Evolutionary conservation across 805 yeast species (phyloP), one percentile per base, ranked within the genome.

Genomic region (Lachancea sp.): DNA sequence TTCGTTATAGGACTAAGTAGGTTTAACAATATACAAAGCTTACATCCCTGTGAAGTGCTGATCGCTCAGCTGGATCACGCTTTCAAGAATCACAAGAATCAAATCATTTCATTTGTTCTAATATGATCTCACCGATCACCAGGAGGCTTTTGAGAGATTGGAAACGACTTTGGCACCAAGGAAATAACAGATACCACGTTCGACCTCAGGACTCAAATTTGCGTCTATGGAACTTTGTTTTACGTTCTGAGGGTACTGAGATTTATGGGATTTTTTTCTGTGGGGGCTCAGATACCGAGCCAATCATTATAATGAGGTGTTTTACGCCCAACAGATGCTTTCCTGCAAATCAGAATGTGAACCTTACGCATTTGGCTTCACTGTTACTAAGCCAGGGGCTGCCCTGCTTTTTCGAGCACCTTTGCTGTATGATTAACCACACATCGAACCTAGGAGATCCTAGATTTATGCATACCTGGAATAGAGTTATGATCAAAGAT

Each of bases 131-230:
- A 12, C 32, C 47, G 9, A 31, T 60, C 19, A 52, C 59, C 5
- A 55, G 57, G 40, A 52, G 45, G 34, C 40, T 61, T 13, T 42
- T 61, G 12, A 45, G 60, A 45, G 65, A 60, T 13, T 61, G 65
- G 65, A 61, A 59, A 36, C 40, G 44, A 28, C 28, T 60, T 2
- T 22, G 24, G 29, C 45, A 39, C 31, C 37, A 35, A 25, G 31
- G 28, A n/a, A 38, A 43, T 6, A 34, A 29, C 8, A 25, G 43
- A 13, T 60, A 40, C 36, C 41, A 48, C 41, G 36, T 60, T 20
- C 52, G 49, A 36, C 65, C 65, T 20, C 63, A 60, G 36, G 65
- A 61, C 28, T 49, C 60, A 2, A 56, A 61, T 39, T 29, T 56
- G n/a, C 57, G 53, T 33, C 38, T 60, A 5, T 61, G 65, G 65